These are phyloP conservation scores for Lipomyces spencermartinsiae DNA, from an alignment of 805 yeast species.

Conservation along the genomic window DNA sequence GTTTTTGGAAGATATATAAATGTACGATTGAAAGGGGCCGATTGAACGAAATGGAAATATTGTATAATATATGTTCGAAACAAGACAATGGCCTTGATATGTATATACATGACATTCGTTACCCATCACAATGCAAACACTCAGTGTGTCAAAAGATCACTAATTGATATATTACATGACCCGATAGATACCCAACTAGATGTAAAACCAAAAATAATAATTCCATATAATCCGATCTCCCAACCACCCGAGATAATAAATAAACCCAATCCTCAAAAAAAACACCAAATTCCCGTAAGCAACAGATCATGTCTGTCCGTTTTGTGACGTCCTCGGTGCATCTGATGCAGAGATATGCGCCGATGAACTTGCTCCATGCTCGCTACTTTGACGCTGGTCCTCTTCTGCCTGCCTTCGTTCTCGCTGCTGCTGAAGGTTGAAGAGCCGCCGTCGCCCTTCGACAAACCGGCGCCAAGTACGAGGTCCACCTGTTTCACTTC, in stretches of 20 bases:
- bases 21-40: not conserved
- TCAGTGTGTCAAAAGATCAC: not conserved
- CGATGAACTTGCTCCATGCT: not conserved
- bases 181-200: not conserved
- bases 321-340: not conserved
- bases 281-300: not conserved
- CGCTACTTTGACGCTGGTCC: conserved; percentile 8
- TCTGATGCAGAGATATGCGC: not conserved
- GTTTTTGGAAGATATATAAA: conserved; percentile 17
- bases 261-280: not conserved
- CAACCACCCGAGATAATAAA: not conserved
- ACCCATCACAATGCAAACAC: not conserved
- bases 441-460: conserved; percentile 32
- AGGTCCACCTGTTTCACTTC: conserved; percentile 23
- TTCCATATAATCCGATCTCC: not conserved
- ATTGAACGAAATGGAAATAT: not conserved
- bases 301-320: not conserved
- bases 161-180: not conserved
- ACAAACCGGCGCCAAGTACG: conserved; percentile 36
- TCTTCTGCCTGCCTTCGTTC: conserved; percentile 22
- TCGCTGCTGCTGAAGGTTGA: conserved; percentile 31
- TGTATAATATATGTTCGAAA: not conserved
- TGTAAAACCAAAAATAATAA: not conserved
- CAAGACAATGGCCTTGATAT: not conserved
- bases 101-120: not conserved